Percentiles rank a stretch among this genome's conserved stretches.
Conservation (phyloP, 495 filamentous ascomycete genomes). For the Bathelium albidoporum region DNA sequence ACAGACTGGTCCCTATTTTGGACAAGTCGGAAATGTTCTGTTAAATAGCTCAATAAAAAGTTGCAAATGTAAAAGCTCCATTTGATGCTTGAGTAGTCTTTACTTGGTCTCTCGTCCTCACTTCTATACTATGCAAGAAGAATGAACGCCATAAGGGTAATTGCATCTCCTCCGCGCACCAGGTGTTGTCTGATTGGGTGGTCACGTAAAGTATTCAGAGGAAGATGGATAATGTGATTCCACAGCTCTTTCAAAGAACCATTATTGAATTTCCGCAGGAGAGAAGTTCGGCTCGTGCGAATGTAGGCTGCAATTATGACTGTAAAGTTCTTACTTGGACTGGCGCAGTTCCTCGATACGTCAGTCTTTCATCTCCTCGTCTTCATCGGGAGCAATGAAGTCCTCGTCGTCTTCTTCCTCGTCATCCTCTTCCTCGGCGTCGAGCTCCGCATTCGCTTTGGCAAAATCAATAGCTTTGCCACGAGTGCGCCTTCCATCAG, state of each 20-base stretch:
- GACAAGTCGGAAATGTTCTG: neutral
- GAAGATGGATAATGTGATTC: neutral
- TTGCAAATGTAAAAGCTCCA: neutral
- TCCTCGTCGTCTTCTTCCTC: slow-evolving; percentile 33
- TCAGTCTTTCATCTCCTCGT: slow-evolving; percentile 29
- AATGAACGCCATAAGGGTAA: neutral
- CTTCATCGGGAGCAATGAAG: slow-evolving; percentile 27
- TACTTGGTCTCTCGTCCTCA: neutral
- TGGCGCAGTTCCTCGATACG: too few relatives aligned
- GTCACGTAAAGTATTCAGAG: neutral
- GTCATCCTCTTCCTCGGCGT: slow-evolving; percentile 24
- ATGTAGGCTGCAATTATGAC: too few relatives aligned
- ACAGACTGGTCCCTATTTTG: too few relatives aligned
- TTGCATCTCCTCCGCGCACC: neutral
- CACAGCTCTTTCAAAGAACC: neutral
- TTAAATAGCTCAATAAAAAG: neutral
- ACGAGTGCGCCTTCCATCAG: slow-evolving; percentile 69
- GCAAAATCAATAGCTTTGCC: slow-evolving; percentile 36
- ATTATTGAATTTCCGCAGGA: neutral
- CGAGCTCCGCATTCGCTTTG: slow-evolving; percentile 29
- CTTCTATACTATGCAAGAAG: neutral
- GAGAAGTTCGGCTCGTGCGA: neutral
- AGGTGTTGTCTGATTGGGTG: neutral
- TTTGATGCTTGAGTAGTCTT: neutral
- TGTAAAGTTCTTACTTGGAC: too few relatives aligned